Percentiles rank a stretch among this genome's conserved stretches.
Conservation (phyloP, 371 early-diverging fungal species). For the Mortierella sp. region DNA sequence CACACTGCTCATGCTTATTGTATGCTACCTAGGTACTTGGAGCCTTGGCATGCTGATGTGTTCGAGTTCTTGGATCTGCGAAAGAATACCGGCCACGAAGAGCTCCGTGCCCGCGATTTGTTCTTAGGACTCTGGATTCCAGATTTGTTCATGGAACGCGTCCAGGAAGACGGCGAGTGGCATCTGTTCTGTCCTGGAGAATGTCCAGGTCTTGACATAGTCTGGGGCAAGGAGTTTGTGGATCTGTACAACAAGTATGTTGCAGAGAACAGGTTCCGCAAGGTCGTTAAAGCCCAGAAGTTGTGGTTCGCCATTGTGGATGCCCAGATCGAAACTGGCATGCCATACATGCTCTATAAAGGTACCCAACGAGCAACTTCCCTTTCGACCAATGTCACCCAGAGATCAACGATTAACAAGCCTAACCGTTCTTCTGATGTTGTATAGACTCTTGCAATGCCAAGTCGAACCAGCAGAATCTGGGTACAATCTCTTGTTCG, state of each 20-base stretch:
- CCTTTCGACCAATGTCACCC: not conserved
- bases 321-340: slow-evolving; percentile 99
- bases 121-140: slow-evolving; percentile 99
- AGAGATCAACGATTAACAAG: too few relatives aligned
- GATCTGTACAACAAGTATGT: slow-evolving; percentile 93
- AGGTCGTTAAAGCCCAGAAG: slow-evolving; percentile 95
- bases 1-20: too few relatives aligned
- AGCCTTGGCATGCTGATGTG: slow-evolving; percentile 99
- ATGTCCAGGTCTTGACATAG: slow-evolving; percentile 92
- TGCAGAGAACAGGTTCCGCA: slow-evolving; percentile 81
- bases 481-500: slow-evolving; percentile 94
- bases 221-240: slow-evolving; percentile 97
- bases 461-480: slow-evolving; percentile 97
- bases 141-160: slow-evolving; percentile 99
- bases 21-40: slow-evolving; percentile 64
- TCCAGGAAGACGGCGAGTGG: slow-evolving; percentile 97
- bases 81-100: slow-evolving; percentile 99
- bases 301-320: slow-evolving; percentile 99
- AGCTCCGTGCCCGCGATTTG: slow-evolving; percentile 96
- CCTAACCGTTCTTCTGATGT: not conserved
- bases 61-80: slow-evolving; percentile 98
- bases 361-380: slow-evolving; percentile 67
- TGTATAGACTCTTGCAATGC: slow-evolving; percentile 83
- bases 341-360: slow-evolving; percentile 99
- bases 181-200: slow-evolving; percentile 98